These are phyloP conservation scores for Penicillium maclennaniae DNA, from an alignment of 495 filamentous ascomycete genomes.

Conservation along the genomic window DNA sequence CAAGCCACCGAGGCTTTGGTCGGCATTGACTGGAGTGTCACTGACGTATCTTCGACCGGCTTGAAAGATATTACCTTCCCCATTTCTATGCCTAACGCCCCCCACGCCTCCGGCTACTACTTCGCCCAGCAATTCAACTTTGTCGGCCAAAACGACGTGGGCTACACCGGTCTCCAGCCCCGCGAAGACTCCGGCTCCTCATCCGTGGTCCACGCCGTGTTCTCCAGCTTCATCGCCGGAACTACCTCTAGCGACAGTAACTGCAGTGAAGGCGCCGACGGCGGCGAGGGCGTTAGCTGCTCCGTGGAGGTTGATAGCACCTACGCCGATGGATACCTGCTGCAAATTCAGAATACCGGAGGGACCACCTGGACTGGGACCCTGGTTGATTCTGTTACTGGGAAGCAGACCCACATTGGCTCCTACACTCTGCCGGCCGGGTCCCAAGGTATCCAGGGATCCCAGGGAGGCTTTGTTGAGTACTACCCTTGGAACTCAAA, in stretches of 20 bases:
- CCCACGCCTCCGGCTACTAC: conserved; percentile 24
- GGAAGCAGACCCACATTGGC: conserved; percentile 19
- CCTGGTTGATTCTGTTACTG: conserved; percentile 19
- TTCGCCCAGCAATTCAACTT: conserved; percentile 30
- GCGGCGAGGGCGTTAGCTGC: conserved; percentile 28
- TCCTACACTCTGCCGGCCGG: conserved; percentile 22
- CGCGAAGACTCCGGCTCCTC: conserved; percentile 8
- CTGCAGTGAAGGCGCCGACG: conserved; percentile 28
- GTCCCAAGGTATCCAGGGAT: conserved; percentile 13
- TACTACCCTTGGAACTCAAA: conserved; percentile 25
- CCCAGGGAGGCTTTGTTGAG: conserved; percentile 27
- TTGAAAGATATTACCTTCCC: conserved; percentile 27
- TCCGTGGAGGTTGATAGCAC: conserved; percentile 16
- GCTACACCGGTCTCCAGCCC: conserved; percentile 31
- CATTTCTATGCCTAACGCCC: conserved; percentile 22
- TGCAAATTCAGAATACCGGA: conserved; percentile 20
- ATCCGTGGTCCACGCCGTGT: conserved; percentile 25
- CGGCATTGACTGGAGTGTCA: conserved; percentile 18
- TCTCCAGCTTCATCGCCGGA: conserved; percentile 28
- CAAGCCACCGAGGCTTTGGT: conserved; percentile 17
- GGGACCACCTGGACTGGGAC: conserved; percentile 28
- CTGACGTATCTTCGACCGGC: conserved; percentile 8
- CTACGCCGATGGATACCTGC: conserved; percentile 16
- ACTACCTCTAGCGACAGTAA: conserved; percentile 17
- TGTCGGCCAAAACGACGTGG: conserved; percentile 15